These are phyloP conservation scores for Incumbomyces lentus DNA, from an alignment of 2,329 filamentous ascomycete species.

Conservation along the genomic window DNA sequence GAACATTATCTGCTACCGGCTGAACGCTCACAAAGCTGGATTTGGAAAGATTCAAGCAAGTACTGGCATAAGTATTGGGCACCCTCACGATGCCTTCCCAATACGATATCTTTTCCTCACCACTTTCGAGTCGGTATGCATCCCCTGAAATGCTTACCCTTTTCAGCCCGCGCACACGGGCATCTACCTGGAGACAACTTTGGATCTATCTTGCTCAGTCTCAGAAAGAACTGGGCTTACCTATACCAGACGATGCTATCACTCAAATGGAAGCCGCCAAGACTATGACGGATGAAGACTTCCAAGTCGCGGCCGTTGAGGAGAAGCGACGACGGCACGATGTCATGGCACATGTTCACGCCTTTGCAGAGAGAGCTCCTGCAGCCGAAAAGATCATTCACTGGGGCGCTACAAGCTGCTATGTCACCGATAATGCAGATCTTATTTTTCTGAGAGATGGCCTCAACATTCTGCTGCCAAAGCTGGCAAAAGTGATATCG, in stretches of 20 bases:
- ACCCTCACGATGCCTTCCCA: slow-evolving; percentile 25
- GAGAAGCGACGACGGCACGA: slow-evolving; percentile 63
- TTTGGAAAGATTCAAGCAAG: too few relatives aligned
- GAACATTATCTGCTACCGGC: too few relatives aligned
- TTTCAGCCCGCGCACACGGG: slow-evolving; percentile 66
- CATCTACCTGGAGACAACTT: slow-evolving; percentile 70
- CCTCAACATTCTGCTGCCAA: slow-evolving; percentile 64
- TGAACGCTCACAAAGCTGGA: too few relatives aligned
- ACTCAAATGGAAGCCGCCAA: slow-evolving; percentile 66
- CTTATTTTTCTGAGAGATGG: slow-evolving; percentile 67
- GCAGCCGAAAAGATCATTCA: slow-evolving; percentile 78
- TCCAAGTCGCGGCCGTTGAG: slow-evolving; percentile 62
- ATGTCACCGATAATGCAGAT: slow-evolving; percentile 61
- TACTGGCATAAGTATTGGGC: not conserved
- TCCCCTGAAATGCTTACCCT: slow-evolving; percentile 65
- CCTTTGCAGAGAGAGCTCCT: slow-evolving; percentile 62
- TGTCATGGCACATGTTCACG: slow-evolving; percentile 59
- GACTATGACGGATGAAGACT: slow-evolving; percentile 66
- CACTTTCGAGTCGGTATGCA: slow-evolving; percentile 62
- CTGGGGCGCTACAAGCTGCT: slow-evolving; percentile 52
- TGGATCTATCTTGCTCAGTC: slow-evolving; percentile 78
- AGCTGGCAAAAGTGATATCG: slow-evolving; percentile 66
- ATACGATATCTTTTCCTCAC: slow-evolving; percentile 54
- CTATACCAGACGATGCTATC: slow-evolving; percentile 64
- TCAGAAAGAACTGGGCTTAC: slow-evolving; percentile 69